Percentiles rank a stretch among this genome's conserved stretches.
These are phyloP conservation scores for Sugiyamaella americana DNA, from an alignment of 805 yeast genomes.

Conservation along the genomic window DNA sequence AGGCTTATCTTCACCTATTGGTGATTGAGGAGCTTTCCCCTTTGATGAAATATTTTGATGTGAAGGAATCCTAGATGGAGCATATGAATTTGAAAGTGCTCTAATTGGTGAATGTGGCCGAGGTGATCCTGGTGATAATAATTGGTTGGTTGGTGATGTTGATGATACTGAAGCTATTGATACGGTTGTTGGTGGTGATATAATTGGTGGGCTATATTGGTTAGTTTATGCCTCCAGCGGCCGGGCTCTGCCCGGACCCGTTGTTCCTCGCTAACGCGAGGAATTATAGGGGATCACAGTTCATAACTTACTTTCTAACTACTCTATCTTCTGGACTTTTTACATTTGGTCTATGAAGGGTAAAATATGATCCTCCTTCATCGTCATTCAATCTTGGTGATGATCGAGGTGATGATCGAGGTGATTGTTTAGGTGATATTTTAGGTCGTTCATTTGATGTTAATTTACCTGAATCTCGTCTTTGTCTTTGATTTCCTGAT, in stretches of 20 bases:
- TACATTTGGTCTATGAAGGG: constrained; percentile 5
- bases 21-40: background rate
- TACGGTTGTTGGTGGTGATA: background rate
- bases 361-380: constrained; percentile 6
- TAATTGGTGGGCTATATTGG: background rate
- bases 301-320: no score
- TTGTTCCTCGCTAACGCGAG: no score
- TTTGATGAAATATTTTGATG: constrained; percentile 1
- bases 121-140: background rate
- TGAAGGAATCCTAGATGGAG: constrained; percentile 15
- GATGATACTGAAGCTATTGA: background rate
- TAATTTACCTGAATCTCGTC: background rate
- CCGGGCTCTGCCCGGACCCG: no score
- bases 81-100: constrained; percentile 22
- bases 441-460: background rate
- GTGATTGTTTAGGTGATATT: background rate
- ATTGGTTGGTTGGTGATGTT: background rate
- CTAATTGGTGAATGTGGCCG: constrained; percentile 21
- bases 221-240: no score
- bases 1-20: background rate
- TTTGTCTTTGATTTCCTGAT: background rate
- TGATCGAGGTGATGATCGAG: background rate
- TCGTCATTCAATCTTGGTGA: background rate
- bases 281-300: no score
- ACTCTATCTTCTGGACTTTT: no score